Evolutionary conservation across 257 asterid species (phyloP).

Genomic region (Anisodus tanguticus): DNA sequence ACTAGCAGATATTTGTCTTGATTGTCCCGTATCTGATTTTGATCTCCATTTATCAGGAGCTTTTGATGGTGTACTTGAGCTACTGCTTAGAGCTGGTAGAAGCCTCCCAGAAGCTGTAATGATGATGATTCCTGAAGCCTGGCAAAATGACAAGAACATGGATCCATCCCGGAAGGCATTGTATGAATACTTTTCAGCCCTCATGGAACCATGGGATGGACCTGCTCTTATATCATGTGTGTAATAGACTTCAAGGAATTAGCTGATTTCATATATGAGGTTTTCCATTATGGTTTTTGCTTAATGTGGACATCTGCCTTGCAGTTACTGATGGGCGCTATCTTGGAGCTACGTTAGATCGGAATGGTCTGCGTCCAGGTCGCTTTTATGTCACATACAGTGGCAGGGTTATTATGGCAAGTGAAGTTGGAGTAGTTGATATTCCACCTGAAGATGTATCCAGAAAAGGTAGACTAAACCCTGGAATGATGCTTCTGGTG

Average conservation of each 20-base stretch:
- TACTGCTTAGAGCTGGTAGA: constrained; percentile 96
- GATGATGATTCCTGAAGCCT: constrained; percentile 99
- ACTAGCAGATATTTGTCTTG: not conserved
- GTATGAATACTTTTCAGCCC: constrained; percentile 90
- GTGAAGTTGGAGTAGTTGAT: constrained; percentile 99
- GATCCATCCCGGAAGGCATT: constrained; percentile 85
- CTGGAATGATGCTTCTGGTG: constrained; percentile 99
- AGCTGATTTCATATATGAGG: constrained; percentile 12
- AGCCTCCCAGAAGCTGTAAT: constrained; percentile 97
- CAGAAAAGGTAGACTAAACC: constrained; percentile 97
- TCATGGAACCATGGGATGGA: constrained; percentile 99
- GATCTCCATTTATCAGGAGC: constrained; percentile 61
- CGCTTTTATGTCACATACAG: constrained; percentile 95
- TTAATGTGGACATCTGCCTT: constrained; percentile 32
- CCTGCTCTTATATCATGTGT: constrained; percentile 99
- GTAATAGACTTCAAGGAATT: constrained; percentile 43
- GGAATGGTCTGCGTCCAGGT: constrained; percentile 98
- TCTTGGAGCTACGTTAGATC: constrained; percentile 98
- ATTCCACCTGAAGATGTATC: constrained; percentile 93
- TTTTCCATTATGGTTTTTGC: constrained; percentile 18
- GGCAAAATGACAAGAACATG: constrained; percentile 98
- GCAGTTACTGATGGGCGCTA: constrained; percentile 99
- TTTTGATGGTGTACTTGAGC: constrained; percentile 99
- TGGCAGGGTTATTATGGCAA: constrained; percentile 98
- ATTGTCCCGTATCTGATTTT: constrained; percentile 27